phyloP scores from a whole-genome alignment of 352 stramenopile genomes.

The Globisporangium ultimum region DNA sequence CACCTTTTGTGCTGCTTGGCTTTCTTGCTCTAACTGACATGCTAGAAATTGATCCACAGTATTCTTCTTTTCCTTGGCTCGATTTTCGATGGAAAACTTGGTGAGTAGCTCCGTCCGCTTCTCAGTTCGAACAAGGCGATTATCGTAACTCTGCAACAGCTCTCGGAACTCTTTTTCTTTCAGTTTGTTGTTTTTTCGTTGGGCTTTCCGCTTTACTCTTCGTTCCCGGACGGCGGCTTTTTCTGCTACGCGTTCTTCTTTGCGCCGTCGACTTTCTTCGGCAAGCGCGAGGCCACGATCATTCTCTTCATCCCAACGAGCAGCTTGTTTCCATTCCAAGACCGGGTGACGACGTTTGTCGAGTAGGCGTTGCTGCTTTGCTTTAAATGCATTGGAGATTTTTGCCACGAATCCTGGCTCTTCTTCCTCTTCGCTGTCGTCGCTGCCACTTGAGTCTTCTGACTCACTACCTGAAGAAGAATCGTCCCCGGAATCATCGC shows the following conservation, averaged over 20 bases:
- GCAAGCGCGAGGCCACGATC: conserved; percentile 20
- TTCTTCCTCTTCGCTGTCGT: conserved; percentile 32
- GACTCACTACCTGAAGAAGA: conserved; percentile 15
- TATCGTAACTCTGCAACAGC: conserved; percentile 41
- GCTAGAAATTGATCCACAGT: conserved; percentile 4
- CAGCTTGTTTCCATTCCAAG: conserved; percentile 47
- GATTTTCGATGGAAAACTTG: conserved; percentile 42
- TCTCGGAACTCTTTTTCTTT: conserved; percentile 47
- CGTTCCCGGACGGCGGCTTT: conserved; percentile 36
- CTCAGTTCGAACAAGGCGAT: conserved; percentile 35
- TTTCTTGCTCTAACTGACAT: conserved; percentile 3
- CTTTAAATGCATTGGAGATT: conserved; percentile 21
- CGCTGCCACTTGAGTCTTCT: conserved; percentile 28
- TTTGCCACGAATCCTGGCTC: conserved; percentile 20
- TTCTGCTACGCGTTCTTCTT: conserved; percentile 18
- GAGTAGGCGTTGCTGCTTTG: conserved; percentile 39
- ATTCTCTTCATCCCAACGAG: conserved; percentile 39
- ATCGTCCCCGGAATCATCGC: conserved; percentile 13
- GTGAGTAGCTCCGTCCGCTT: conserved; percentile 43
- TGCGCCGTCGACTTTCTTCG: conserved; percentile 21
- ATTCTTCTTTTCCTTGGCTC: conserved; percentile 20
- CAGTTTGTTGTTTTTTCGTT: conserved; percentile 39
- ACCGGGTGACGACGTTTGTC: conserved; percentile 38
- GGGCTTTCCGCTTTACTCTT: conserved; percentile 39
- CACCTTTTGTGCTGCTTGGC: conserved; percentile 4